Percentiles rank a stretch among this genome's conserved stretches.
Evolutionary conservation across 345 rosid species (phyloP).

Genomic region (Lumnitzera littorea): DNA sequence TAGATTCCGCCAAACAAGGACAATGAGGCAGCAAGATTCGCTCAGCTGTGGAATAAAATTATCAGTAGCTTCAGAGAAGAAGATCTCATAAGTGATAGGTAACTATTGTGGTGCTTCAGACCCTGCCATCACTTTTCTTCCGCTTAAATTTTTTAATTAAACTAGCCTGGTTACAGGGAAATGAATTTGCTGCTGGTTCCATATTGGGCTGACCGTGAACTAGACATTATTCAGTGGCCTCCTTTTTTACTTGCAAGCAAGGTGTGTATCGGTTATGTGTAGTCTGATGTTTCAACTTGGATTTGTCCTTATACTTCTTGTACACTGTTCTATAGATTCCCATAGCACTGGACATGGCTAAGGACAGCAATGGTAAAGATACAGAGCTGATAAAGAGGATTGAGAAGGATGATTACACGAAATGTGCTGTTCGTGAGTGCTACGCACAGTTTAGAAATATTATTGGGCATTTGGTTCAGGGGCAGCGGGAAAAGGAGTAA

Average conservation of each 20-base stretch:
- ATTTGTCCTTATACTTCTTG: conserved; percentile 4
- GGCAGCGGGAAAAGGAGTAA: conserved; percentile 57
- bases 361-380: conserved; percentile 90
- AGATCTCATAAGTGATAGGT: conserved; percentile 86
- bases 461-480: conserved; percentile 73
- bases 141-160: not conserved
- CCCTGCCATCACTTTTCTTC: not conserved
- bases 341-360: conserved; percentile 98
- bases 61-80: conserved; percentile 95
- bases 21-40: conserved; percentile 87
- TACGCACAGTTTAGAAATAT: conserved; percentile 88
- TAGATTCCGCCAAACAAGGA: conserved; percentile 60
- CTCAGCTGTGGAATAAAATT: conserved; percentile 97
- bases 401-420: conserved; percentile 65
- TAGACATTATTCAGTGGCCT: conserved; percentile 92
- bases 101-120: conserved; percentile 9
- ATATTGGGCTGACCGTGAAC: conserved; percentile 96
- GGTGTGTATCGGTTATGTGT: conserved; percentile 29
- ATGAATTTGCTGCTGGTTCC: conserved; percentile 97
- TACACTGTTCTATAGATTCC: conserved; percentile 55
- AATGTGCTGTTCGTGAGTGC: conserved; percentile 91
- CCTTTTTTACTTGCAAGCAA: conserved; percentile 98
- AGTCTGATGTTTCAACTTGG: not conserved
- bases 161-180: conserved; percentile 51
- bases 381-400: conserved; percentile 86